Base-by-base conservation (phyloP, 2,329 filamentous ascomycete genomes). In the Colletotrichum limetticola region DNA sequence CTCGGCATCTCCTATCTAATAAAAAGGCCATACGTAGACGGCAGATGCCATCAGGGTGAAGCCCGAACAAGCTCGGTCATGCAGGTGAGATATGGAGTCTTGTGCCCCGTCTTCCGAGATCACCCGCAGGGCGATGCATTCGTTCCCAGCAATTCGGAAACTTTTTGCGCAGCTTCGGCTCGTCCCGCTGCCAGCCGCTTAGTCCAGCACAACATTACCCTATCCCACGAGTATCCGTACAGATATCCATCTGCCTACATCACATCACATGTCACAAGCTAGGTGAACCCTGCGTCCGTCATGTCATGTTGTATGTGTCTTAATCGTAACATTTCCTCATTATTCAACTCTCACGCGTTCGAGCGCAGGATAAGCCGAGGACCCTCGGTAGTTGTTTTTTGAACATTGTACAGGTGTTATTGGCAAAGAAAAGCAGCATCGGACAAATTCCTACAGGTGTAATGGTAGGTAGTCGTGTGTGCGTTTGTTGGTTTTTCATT, bases 361-460 rank as follows among this genome's bases (percentile, higher is more conserved):
- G 30, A 64, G 66, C 66, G 70, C n/a, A 28, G 46, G n/a, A 42
- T 42, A 16, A 49, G 16, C 59, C 46, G 46, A 9, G 37, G 49
- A 30, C 46, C 49, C 14, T 70, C 35, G 56, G 46, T 42, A 66
- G 70, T 42, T 42, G 14, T 19, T 42, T 42, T 42, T 42, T 42
- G 16, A 70, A 67, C 70, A 70, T 70, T 72, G 70, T 72, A 72
- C 70, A 72, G 66, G 70, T 72, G 70, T 65, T 70, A 66, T 72
- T 72, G 66, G 59, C 59, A 64, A 24, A 53, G 53, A 53, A 63
- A 19, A 35, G 32, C 32, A 35, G 32, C 32, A 35, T 58, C 60
- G 70, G 70, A 72, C 70, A 72, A 49, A 72, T 24, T 72, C 66
- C 58, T 70, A 59, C 56, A 61, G 22, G 70, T 35, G 32, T 35